These are phyloP conservation scores for Nannochloropsis gaditana DNA, from an alignment of 108 stramenopile species.

Conservation along the genomic window DNA sequence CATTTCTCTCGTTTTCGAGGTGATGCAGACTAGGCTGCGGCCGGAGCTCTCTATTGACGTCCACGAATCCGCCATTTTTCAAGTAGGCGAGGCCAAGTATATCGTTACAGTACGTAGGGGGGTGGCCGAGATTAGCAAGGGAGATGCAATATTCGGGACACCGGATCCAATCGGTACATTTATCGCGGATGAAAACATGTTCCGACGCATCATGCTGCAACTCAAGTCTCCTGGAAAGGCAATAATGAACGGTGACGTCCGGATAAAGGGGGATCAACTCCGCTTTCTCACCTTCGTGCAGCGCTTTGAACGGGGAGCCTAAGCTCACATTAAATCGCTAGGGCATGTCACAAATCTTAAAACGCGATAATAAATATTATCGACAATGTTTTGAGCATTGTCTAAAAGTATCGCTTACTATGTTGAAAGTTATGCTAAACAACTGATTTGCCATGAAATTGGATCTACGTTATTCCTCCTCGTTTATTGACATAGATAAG, in stretches of 20 bases:
- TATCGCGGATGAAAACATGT: slow-evolving; percentile 20
- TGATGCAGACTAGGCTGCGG: neutral
- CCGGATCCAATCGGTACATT: neutral
- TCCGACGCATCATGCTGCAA: neutral
- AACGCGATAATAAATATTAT: too few relatives aligned
- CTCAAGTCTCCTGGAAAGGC: neutral
- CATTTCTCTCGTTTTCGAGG: slow-evolving; percentile 6
- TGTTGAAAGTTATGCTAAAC: too few relatives aligned
- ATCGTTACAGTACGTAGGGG: neutral
- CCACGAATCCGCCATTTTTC: neutral
- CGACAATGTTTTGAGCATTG: too few relatives aligned
- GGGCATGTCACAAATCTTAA: too few relatives aligned
- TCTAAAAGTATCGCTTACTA: too few relatives aligned
- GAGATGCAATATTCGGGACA: slow-evolving; percentile 19
- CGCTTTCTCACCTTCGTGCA: neutral
- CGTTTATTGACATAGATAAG: too few relatives aligned
- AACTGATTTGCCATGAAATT: too few relatives aligned
- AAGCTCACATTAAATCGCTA: neutral
- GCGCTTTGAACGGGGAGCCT: slow-evolving; percentile 5
- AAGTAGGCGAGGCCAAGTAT: neutral
- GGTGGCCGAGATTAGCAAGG: neutral
- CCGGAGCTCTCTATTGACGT: slow-evolving; percentile 14
- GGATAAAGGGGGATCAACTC: slow-evolving; percentile 11
- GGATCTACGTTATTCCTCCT: too few relatives aligned
- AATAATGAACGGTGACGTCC: slow-evolving; percentile 16